Evolutionary conservation across 495 filamentous ascomycete species (phyloP).

Genomic region (Elaphomyces granulatus): DNA sequence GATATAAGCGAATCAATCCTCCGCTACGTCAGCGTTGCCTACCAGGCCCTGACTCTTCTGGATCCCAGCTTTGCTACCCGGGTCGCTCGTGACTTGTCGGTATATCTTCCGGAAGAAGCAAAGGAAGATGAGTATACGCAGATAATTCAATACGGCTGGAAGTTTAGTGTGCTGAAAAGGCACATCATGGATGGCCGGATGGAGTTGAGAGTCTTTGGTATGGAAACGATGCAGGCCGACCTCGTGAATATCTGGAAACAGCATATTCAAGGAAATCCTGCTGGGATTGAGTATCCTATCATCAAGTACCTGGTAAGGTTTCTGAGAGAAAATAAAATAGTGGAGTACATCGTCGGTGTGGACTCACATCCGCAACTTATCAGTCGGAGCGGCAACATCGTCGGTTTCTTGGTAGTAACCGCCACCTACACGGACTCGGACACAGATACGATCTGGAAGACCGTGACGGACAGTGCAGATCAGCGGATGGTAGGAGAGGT

Average conservation of each 20-base stretch:
- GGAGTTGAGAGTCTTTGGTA: conserved; percentile 68
- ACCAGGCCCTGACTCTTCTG: conserved; percentile 13
- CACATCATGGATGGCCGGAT: conserved; percentile 72
- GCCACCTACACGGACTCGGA: conserved; percentile 53
- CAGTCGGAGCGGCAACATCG: conserved; percentile 61
- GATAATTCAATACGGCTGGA: conserved; percentile 51
- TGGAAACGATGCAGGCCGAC: conserved; percentile 55
- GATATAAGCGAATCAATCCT: conserved; percentile 23
- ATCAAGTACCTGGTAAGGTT: conserved; percentile 51
- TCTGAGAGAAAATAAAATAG: conserved; percentile 47
- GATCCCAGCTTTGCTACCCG: conserved; percentile 14
- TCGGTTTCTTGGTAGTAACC: conserved; percentile 80
- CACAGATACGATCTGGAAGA: conserved; percentile 74
- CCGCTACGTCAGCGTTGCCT: conserved; percentile 14
- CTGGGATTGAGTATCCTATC: conserved; percentile 31
- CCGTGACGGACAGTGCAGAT: conserved; percentile 69
- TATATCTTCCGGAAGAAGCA: conserved; percentile 26
- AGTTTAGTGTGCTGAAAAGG: conserved; percentile 50
- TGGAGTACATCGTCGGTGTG: conserved; percentile 78
- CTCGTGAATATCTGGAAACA: conserved; percentile 47
- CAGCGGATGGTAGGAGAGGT: conserved; percentile 70
- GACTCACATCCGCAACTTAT: conserved; percentile 90
- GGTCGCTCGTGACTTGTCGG: conserved; percentile 23
- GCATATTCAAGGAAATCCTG: conserved; percentile 29
- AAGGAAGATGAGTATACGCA: conserved; percentile 14